Base-by-base conservation (phyloP, 805 yeast species). In the Tetrapisispora nanseiensis region DNA sequence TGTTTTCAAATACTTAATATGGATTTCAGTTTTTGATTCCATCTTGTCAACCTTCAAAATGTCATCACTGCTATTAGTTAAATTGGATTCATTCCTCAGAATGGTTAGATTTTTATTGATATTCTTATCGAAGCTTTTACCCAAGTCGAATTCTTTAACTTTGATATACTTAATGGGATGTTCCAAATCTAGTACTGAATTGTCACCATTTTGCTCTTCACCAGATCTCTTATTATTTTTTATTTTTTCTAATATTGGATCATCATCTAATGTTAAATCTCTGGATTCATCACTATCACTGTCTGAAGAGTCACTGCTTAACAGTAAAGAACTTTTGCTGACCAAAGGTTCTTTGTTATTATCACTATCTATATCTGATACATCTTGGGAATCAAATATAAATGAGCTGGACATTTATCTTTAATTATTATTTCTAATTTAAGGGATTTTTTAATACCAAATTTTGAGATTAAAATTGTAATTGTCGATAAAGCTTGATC, bases 91-190 rank as follows among this genome's bases (percentile, higher is more conserved):
- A 13, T 34, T 33, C 16, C 41, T 36, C 9, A 52, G 18, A n/a
- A 40, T 37, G 9, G 44, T 43, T 32, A 54, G 20, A 18, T 43
- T 46, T 4, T 43, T 37, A 12, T 38, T 37, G 3, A 56, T 40
- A 12, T 38, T 41, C 1, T 44, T 39, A 39, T 56, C 60, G 29
- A 48, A 55, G 13, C 49, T 42, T 5, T 39, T 33, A 3, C 59
- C 61, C 4, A 54, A 37, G 37, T 54, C 51, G 28, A 48, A 52
- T 19, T 47, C 47, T 41, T 49, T 46, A 13, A 55, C n/a, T 29
- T 33, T 19, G 3, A 40, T 7, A 13, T 6, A 3, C 13, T 27
- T 36, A 18, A 36, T 6, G 19, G 19, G 19, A 23, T 18, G 22
- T 12, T 29, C 16, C 3, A 4, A 8, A 30, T 8, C 18, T 15